phyloP scores from a whole-genome alignment of 1,139 yeast species.

The Fermentozyma sake region DNA sequence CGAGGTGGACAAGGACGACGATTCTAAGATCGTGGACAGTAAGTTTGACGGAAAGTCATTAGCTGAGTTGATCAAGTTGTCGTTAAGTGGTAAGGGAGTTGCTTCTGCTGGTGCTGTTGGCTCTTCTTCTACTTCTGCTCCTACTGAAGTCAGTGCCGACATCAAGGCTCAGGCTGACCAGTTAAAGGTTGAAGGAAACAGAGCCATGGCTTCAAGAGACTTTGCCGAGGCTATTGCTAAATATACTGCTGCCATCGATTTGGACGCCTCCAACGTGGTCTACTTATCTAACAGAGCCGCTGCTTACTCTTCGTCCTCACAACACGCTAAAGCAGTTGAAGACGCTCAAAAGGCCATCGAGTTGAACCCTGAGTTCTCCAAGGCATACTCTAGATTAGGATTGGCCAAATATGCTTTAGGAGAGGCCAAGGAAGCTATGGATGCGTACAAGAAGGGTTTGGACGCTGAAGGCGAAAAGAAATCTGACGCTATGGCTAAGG shows the following conservation, averaged over 20 bases:
- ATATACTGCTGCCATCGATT: constrained; percentile 78
- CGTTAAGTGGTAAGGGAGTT: constrained; percentile 8
- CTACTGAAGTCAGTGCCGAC: constrained; percentile 43
- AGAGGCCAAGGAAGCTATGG: constrained; percentile 81
- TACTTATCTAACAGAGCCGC: constrained; percentile 95
- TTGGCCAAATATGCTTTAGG: constrained; percentile 89
- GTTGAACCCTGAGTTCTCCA: constrained; percentile 75
- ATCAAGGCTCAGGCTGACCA: constrained; percentile 72
- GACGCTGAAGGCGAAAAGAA: constrained; percentile 82
- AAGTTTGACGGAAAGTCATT: constrained; percentile 50
- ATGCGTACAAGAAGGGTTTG: constrained; percentile 85
- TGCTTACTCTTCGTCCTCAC: constrained; percentile 76
- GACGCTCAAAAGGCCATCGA: constrained; percentile 83
- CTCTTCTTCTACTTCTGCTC: constrained; percentile 22
- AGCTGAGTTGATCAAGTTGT: constrained; percentile 37
- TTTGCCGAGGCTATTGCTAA: constrained; percentile 66
- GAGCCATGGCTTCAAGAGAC: constrained; percentile 79
- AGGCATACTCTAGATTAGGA: constrained; percentile 94
- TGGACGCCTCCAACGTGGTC: constrained; percentile 64
- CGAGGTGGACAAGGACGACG: constrained; percentile 53
- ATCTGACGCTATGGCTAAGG: constrained; percentile 88
- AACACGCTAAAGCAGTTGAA: constrained; percentile 71
- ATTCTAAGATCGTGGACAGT: constrained; percentile 26
- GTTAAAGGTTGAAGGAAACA: constrained; percentile 85
- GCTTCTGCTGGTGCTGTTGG: constrained; percentile 16